Conservation (phyloP, 768 basidiomycete species). For the Russula sp. region DNA sequence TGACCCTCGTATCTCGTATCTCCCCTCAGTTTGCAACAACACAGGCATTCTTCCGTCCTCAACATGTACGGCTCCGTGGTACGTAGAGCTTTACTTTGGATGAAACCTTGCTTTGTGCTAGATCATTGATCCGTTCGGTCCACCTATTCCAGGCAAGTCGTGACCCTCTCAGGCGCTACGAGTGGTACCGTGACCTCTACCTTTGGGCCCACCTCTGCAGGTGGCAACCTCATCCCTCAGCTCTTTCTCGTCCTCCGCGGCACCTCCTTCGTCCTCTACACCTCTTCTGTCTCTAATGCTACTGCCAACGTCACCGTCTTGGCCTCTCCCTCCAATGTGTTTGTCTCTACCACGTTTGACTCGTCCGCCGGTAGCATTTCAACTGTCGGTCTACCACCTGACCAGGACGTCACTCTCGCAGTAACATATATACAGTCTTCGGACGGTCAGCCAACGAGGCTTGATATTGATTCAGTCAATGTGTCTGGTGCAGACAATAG, state of each 20-base stretch:
- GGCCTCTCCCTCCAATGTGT: slow-evolving; percentile 20
- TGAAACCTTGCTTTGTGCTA: not conserved
- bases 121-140: slow-evolving; percentile 3
- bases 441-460: slow-evolving; percentile 13
- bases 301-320: slow-evolving; percentile 21
- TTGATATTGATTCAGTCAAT: slow-evolving; percentile 21
- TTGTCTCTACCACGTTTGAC: slow-evolving; percentile 14
- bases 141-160: slow-evolving; percentile 15
- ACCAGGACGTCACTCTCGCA: slow-evolving; percentile 18
- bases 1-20: slow-evolving; percentile 18
- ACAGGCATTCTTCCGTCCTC: not conserved
- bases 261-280: slow-evolving; percentile 18
- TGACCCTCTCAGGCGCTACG: slow-evolving; percentile 13
- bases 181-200: slow-evolving; percentile 22
- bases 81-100: not conserved
- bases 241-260: slow-evolving; percentile 23
- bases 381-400: slow-evolving; percentile 16
- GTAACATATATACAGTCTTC: slow-evolving; percentile 17
- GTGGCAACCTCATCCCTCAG: slow-evolving; percentile 17
- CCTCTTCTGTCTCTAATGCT: slow-evolving; percentile 21
- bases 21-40: slow-evolving; percentile 20
- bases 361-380: slow-evolving; percentile 19
- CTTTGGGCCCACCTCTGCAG: slow-evolving; percentile 11
- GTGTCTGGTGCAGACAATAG: slow-evolving; percentile 2
- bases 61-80: slow-evolving; percentile 13